phyloP scores from a whole-genome alignment of 1,284 basidiomycete genomes.

The Irpex lacteus region DNA sequence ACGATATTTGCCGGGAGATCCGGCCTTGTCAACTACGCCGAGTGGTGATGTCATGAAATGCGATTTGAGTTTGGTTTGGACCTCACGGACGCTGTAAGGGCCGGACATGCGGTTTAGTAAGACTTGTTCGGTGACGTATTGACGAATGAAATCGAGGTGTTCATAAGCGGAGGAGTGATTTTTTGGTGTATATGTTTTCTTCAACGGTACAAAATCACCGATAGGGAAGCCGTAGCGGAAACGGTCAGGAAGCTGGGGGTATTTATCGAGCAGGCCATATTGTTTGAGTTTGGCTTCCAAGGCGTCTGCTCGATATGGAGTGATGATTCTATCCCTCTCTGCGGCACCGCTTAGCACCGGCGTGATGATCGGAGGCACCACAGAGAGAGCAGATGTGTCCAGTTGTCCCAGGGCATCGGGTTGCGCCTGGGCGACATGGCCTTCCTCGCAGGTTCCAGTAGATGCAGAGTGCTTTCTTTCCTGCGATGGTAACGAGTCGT shows the following conservation, averaged over 20 bases:
- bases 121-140: neutral
- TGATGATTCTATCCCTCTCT: neutral
- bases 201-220: neutral
- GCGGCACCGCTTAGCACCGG: neutral
- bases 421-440: neutral
- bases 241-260: neutral
- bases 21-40: conserved; percentile 15
- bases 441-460: neutral
- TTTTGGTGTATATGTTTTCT: neutral
- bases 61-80: conserved; percentile 21
- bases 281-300: neutral
- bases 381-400: neutral
- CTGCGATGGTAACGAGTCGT: neutral
- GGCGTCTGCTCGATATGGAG: neutral
- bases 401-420: neutral
- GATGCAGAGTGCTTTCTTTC: neutral
- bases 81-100: neutral
- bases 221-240: neutral
- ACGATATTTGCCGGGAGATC: conserved; percentile 7
- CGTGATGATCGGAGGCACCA: neutral
- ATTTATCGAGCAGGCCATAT: neutral
- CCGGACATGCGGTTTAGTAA: neutral
- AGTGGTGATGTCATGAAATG: conserved; percentile 23
- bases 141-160: neutral
- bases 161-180: neutral